phyloP scores from a whole-genome alignment of 2,329 filamentous ascomycete species.

The Chalara sp. region DNA sequence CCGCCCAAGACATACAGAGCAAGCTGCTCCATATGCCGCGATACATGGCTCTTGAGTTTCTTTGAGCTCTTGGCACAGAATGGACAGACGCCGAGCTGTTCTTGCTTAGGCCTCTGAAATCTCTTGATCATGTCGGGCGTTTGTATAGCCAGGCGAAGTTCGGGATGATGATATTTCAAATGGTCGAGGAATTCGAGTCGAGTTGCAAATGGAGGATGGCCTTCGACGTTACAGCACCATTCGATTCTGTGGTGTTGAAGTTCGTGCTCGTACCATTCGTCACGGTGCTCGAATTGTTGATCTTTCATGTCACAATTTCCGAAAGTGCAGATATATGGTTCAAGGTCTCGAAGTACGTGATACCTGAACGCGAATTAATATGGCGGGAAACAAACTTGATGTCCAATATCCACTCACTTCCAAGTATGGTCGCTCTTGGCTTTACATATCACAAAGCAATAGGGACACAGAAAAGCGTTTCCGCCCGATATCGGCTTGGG shows the following conservation, averaged over 20 bases:
- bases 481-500: too few relatives aligned
- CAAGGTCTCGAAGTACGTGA: conserved; percentile 15
- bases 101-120: conserved; percentile 10
- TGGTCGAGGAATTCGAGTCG: conserved; percentile 4
- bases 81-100: neutral
- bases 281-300: conserved; percentile 10
- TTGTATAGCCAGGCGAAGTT: conserved; percentile 5
- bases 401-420: too few relatives aligned
- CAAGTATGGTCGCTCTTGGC: too few relatives aligned
- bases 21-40: conserved; percentile 12
- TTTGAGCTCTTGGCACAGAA: neutral
- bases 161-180: conserved; percentile 2
- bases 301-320: conserved; percentile 11
- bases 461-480: too few relatives aligned
- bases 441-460: too few relatives aligned
- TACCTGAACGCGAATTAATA: too few relatives aligned
- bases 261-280: conserved; percentile 20
- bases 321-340: conserved; percentile 20
- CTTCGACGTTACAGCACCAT: conserved; percentile 13
- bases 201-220: conserved; percentile 7
- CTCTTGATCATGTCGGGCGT: conserved; percentile 14
- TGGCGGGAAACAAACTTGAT: too few relatives aligned
- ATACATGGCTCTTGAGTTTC: conserved; percentile 11
- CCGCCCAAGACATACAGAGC: conserved; percentile 1
- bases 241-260: conserved; percentile 14